Conservation (phyloP, 371 early-diverging fungal genomes). For the Smittium culicis region DNA sequence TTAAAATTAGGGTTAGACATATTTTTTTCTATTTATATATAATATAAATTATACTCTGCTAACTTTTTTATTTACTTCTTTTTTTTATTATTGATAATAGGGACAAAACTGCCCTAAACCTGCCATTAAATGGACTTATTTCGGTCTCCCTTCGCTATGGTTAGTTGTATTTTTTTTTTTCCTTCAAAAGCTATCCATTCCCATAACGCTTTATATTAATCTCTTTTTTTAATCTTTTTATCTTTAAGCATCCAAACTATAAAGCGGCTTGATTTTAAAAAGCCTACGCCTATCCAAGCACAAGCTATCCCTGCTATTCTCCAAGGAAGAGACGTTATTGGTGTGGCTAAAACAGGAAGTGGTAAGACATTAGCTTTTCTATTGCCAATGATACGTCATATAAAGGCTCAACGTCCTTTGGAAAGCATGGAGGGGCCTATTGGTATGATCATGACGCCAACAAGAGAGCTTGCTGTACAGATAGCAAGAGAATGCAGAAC, state of each 20-base stretch:
- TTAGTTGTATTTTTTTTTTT: constrained; percentile 13
- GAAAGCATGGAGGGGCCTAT: constrained; percentile 83
- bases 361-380: constrained; percentile 96
- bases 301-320: constrained; percentile 97
- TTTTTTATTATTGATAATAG: constrained; percentile 3
- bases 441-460: constrained; percentile 96
- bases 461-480: constrained; percentile 97
- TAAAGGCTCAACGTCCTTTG: constrained; percentile 84
- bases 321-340: constrained; percentile 94
- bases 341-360: constrained; percentile 98
- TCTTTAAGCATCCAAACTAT: constrained; percentile 25
- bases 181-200: constrained; percentile 6
- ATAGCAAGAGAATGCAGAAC: constrained; percentile 86
- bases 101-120: constrained; percentile 79
- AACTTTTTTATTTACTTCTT: neutral
- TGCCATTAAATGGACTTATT: constrained; percentile 88
- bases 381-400: constrained; percentile 92
- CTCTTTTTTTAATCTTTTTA: constrained; percentile 11
- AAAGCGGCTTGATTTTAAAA: constrained; percentile 54
- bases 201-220: neutral
- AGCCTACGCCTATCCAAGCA: constrained; percentile 90
- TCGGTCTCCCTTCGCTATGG: constrained; percentile 53
- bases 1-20: constrained; percentile 62
- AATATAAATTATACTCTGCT: neutral
- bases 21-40: neutral